Base-by-base conservation (phyloP, 2,329 filamentous ascomycete species). In the Helotiales sp. region DNA sequence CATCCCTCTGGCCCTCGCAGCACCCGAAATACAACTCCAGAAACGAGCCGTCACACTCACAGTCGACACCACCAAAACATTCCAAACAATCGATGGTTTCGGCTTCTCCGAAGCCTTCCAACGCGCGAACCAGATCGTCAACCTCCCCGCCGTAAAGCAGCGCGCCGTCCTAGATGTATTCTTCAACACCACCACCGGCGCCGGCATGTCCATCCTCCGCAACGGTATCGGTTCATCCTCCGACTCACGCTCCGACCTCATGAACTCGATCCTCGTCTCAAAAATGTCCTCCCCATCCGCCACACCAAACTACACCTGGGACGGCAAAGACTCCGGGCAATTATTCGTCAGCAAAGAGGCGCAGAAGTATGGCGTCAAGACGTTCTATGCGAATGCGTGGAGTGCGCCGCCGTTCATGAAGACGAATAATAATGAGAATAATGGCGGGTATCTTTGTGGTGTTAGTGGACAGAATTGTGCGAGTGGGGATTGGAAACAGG, bases 291-390 rank as follows among this genome's bases (percentile, higher is more conserved):
- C 77, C 2, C 80, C 83, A 1, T 75, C 69, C 1, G 79, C 76
- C 3, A 75, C 75, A 20, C 82, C 82, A 0, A 73, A 78, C 11
- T 86, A 85, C 63, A 72, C 75, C 11, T 84, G 82, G 78, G 81
- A 84, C 67, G 76, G 76, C 8, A 80, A 83, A 60, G 82, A 85
- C 63, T 75, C 77, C 13, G 82, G 83, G 6, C 85, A 87, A 76
- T 75, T 87, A 15, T 86, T 80, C 75, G 77, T 87, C 45, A 81
- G 81, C 7, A 79, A 86, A 74, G 78, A 84, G 73, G 85, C 84
- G 13, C 34, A 57, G 22, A 71, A 28, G 6, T 80, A 81, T 70
- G 80, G 81, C 0, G 78, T 84, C 7, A 85, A 77, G 30, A 79
- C 76, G 1, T 80, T 84, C 67, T 83, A 84, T 68, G 80, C 79